These are phyloP conservation scores for Backusella circina DNA, from an alignment of 192 early-diverging fungal species.

Conservation along the genomic window DNA sequence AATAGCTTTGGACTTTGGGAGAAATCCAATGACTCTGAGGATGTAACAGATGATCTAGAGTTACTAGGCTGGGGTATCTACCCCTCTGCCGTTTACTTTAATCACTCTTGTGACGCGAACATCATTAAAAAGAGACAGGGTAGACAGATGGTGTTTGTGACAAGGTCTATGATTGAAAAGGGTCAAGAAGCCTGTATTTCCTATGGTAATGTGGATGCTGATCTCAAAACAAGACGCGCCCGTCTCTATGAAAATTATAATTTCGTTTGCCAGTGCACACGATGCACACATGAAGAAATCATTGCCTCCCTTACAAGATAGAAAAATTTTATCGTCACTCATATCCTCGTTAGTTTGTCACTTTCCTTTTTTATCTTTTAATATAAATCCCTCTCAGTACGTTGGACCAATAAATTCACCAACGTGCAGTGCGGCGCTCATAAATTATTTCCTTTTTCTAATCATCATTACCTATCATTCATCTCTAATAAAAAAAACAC, in stretches of 20 bases:
- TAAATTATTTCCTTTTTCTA: background rate
- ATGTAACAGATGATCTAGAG: slow-evolving; percentile 37
- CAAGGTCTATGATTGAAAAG: slow-evolving; percentile 31
- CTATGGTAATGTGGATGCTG: slow-evolving; percentile 53
- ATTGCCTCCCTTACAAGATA: background rate
- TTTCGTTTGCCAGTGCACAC: slow-evolving; percentile 54
- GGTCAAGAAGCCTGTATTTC: slow-evolving; percentile 63
- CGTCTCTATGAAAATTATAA: slow-evolving; percentile 57
- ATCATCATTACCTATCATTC: background rate
- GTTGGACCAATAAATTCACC: background rate
- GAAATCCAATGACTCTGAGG: slow-evolving; percentile 26
- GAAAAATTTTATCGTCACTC: background rate
- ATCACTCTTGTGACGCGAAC: slow-evolving; percentile 64
- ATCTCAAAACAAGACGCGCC: slow-evolving; percentile 32
- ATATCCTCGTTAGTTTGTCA: background rate
- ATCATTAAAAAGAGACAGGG: slow-evolving; percentile 42
- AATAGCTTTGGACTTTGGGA: slow-evolving; percentile 73
- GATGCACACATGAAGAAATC: slow-evolving; percentile 47
- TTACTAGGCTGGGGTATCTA: slow-evolving; percentile 57
- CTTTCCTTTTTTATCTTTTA: background rate
- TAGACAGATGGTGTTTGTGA: slow-evolving; percentile 49
- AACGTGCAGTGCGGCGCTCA: background rate
- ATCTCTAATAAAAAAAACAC: background rate
- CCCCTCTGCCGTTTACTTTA: slow-evolving; percentile 63
- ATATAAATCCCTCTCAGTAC: background rate